Base-by-base conservation (phyloP, 2,329 filamentous ascomycete genomes). In the Penicillium sp. region DNA sequence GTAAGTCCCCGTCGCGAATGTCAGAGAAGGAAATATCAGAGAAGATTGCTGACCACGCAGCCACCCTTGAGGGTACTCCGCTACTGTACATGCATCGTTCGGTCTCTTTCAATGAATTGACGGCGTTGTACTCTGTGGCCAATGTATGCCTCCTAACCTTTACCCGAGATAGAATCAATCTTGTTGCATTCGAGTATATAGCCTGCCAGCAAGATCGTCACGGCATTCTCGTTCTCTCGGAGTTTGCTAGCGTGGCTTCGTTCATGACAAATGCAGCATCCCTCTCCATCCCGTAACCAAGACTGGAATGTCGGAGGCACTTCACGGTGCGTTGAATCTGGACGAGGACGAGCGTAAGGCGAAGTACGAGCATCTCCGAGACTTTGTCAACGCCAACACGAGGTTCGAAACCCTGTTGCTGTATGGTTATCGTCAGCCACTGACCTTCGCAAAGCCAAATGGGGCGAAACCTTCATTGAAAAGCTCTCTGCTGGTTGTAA, bases 261-360 rank as follows among this genome's bases (percentile, higher is more conserved):
- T 93, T 87, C 45, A 80, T 96, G 67, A 51, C 56, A 45, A 92
- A 91, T 56, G 90, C 40, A 88, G 87, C 55, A 76, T 96, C 41
- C 89, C 93, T 41, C 88, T 96, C 65, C 96, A 97, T 70, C 92
- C 92, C 0, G 95, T 91, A 83, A 95, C 95, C 67, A 95, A 87
- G 0, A 89, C 95, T 61, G 90, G 96, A 67, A 79, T 96, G 36
- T 88, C 91, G 14, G 88, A 91, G 60, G 86, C 89, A 2, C 88
- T 96, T 52, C 84, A 93, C 66, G 85, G 90, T 49, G 88, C 89
- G 14, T 85, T 95, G 38, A 93, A 87, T 44, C 95, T 96, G 87
- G 83, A 83, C 36, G 80, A 86, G 5, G 88, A 92, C 68, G 85
- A 91, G 72, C 83, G 89, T 40, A 82, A 84, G 58, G 76, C 81